Evolutionary conservation across 2,329 filamentous ascomycete genomes (phyloP).

Genomic region (Claviceps paspali): DNA sequence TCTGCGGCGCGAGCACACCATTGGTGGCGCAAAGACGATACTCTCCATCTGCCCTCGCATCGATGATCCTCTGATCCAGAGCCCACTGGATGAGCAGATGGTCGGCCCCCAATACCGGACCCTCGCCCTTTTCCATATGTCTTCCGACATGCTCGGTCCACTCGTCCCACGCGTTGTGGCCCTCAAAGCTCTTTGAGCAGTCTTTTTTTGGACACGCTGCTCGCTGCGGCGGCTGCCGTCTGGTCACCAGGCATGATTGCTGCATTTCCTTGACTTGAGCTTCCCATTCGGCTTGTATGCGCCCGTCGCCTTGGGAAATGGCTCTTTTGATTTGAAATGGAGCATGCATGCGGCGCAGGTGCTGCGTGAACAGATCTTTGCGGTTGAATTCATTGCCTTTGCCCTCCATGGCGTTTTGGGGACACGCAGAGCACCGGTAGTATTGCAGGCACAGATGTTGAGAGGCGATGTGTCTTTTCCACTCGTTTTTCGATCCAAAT

Average conservation of each 20-base stretch:
- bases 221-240: conserved; percentile 53
- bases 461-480: conserved; percentile 87
- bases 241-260: conserved; percentile 53
- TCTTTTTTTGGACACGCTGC: conserved; percentile 59
- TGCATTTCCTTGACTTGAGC: conserved; percentile 55
- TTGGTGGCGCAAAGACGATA: conserved; percentile 31
- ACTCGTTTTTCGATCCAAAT: conserved; percentile 91
- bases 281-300: conserved; percentile 48
- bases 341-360: conserved; percentile 85
- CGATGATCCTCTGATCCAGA: conserved; percentile 47
- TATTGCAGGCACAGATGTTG: conserved; percentile 65
- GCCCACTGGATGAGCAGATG: conserved; percentile 44
- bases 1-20: conserved; percentile 10
- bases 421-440: conserved; percentile 48
- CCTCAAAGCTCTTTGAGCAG: conserved; percentile 57
- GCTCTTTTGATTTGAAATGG: conserved; percentile 48
- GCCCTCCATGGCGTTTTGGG: conserved; percentile 35
- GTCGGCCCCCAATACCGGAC: conserved; percentile 40
- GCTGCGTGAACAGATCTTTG: conserved; percentile 91
- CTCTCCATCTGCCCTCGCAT: conserved; percentile 37
- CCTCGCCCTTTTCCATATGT: conserved; percentile 68
- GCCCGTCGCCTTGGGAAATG: conserved; percentile 40
- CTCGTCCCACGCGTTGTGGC: conserved; percentile 66
- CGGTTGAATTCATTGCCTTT: conserved; percentile 69
- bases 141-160: conserved; percentile 85